Evolutionary conservation across 345 rosid species (phyloP).

Genomic region (Melaleuca alternifolia): DNA sequence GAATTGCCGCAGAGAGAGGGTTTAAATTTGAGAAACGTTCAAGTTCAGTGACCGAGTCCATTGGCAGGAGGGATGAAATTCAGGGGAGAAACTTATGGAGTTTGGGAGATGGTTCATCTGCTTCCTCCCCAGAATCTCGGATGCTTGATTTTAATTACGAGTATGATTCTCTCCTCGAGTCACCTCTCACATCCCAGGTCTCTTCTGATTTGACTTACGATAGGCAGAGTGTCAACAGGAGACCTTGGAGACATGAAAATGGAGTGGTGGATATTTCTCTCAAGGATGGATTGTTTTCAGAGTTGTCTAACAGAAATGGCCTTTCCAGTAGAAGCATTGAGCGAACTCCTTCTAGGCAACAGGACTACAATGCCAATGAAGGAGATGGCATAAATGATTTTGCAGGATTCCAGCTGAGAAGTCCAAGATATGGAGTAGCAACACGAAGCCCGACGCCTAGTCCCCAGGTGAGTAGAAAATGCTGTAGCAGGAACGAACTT

Average conservation of each 20-base stretch:
- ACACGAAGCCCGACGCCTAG: conserved; percentile 49
- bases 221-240: conserved; percentile 52
- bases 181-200: conserved; percentile 45
- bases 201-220: conserved; percentile 30
- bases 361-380: conserved; percentile 16
- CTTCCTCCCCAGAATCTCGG: conserved; percentile 79
- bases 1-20: conserved; percentile 42
- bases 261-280: conserved; percentile 62
- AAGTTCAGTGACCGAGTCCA: conserved; percentile 59
- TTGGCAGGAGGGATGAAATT: conserved; percentile 31
- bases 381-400: conserved; percentile 32
- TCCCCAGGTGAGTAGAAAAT: conserved; percentile 37
- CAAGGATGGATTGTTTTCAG: conserved; percentile 66
- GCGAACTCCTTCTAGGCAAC: conserved; percentile 5
- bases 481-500: background rate
- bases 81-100: conserved; percentile 13
- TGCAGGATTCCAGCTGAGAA: conserved; percentile 33
- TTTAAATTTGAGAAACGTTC: conserved; percentile 46
- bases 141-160: conserved; percentile 46
- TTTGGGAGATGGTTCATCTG: conserved; percentile 26
- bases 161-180: conserved; percentile 45
- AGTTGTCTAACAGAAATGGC: conserved; percentile 25
- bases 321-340: conserved; percentile 22
- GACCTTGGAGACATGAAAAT: conserved; percentile 42
- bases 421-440: conserved; percentile 20